Conservation (phyloP, 345 rosid species). For the Corymbia maculata region DNA sequence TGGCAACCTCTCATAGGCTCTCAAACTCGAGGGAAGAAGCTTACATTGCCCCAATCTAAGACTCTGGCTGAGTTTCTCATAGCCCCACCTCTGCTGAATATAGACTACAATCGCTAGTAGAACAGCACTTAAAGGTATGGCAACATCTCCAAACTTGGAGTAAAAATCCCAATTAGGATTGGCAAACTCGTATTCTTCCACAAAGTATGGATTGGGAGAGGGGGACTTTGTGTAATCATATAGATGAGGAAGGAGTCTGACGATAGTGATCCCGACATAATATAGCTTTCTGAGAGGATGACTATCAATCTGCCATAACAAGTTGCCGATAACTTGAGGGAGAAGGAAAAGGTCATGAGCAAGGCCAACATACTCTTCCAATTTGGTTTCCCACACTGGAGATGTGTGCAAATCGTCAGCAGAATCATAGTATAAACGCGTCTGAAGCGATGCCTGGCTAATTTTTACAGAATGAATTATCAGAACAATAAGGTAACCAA, state of each 20-base stretch:
- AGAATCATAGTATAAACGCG: constrained; percentile 13
- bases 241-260: constrained; percentile 71
- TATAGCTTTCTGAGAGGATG: constrained; percentile 59
- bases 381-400: constrained; percentile 51
- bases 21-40: constrained; percentile 52
- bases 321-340: constrained; percentile 74
- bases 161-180: constrained; percentile 64
- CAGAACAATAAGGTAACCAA: constrained; percentile 47
- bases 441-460: constrained; percentile 9
- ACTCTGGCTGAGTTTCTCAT: constrained; percentile 52
- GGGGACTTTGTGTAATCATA: constrained; percentile 57
- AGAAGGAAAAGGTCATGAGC: constrained; percentile 85
- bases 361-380: constrained; percentile 81
- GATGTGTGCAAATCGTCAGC: constrained; percentile 9
- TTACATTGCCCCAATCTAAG: constrained; percentile 32
- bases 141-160: constrained; percentile 66
- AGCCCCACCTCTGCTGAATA: constrained; percentile 76
- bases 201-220: constrained; percentile 46
- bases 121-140: constrained; percentile 55
- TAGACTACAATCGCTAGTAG: constrained; percentile 44
- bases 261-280: constrained; percentile 51
- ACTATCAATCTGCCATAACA: constrained; percentile 59
- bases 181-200: constrained; percentile 56
- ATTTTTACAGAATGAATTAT: constrained; percentile 32
- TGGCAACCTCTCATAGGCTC: constrained; percentile 58